These are phyloP conservation scores for Limnanthes douglasii DNA, from an alignment of 345 rosid species.

Conservation along the genomic window DNA sequence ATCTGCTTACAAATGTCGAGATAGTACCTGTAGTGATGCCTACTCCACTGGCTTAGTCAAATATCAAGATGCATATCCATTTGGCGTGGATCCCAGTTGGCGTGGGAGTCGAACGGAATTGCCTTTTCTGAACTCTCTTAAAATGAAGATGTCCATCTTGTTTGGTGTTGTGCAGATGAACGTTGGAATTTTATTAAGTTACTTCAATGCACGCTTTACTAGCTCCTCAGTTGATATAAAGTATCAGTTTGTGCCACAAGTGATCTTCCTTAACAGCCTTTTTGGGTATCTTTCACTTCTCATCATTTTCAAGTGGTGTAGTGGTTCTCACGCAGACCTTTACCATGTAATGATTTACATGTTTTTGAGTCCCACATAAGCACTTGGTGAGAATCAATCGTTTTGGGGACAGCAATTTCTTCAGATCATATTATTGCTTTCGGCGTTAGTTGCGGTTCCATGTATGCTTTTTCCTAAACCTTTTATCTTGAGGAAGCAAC, in stretches of 20 bases:
- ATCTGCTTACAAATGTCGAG: slow-evolving; percentile 91
- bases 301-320: slow-evolving; percentile 90
- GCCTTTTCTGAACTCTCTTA: slow-evolving; percentile 87
- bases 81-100: slow-evolving; percentile 99
- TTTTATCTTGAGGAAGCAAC: slow-evolving; percentile 59
- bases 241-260: slow-evolving; percentile 96
- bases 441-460: slow-evolving; percentile 13
- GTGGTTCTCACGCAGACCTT: slow-evolving; percentile 95
- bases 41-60: slow-evolving; percentile 55
- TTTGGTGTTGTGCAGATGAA: slow-evolving; percentile 95
- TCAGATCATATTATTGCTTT: slow-evolving; percentile 48
- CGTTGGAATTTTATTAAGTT: slow-evolving; percentile 72
- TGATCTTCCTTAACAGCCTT: slow-evolving; percentile 84
- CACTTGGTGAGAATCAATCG: slow-evolving; percentile 76
- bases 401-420: slow-evolving; percentile 94
- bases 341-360: slow-evolving; percentile 99
- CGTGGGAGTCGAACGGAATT: slow-evolving; percentile 96
- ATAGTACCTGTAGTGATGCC: slow-evolving; percentile 76
- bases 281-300: slow-evolving; percentile 95
- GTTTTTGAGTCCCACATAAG: slow-evolving; percentile 92
- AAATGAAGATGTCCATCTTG: slow-evolving; percentile 97
- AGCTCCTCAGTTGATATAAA: slow-evolving; percentile 63
- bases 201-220: slow-evolving; percentile 77
- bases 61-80: slow-evolving; percentile 75
- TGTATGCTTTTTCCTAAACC: slow-evolving; percentile 96